Base-by-base conservation (phyloP, 331 rosid species). In the Erythrophleum ivorense region DNA sequence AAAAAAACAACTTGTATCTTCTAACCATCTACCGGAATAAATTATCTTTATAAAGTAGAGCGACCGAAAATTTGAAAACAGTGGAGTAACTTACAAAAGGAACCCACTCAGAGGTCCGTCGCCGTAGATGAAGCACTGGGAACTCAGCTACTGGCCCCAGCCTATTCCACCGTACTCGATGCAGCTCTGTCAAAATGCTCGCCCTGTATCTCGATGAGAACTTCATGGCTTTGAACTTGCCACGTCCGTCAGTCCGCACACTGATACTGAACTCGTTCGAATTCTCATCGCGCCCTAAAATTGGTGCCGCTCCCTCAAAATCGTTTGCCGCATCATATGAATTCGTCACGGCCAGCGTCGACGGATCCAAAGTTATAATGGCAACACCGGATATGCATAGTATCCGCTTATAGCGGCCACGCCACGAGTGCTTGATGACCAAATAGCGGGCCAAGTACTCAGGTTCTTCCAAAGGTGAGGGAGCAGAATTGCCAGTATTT, bases 381-480 rank as follows among this genome's bases (percentile, higher is more conserved):
- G 97, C 52, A 11, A 85, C 85, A 68, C 58, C 84, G 9, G 98
- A 96, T 6, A 96, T 80, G 80, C 99, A 96, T 8, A 96, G 86
- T 63, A 94, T 90, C 73, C 99, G 89, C 89, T 94, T 96, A 88
- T 96, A 96, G 29, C 99, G 98, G 63, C 99, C 99, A 2, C 98
- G 97, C 99, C 99, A 96, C 0, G 99, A 96, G 94, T 96, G 99
- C 82, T 96, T 96, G 53, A 94, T 75, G 29, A 92, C 97, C 75
- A 90, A 14, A 80, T 96, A 94, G 8, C 99, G 91, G 4, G 97
- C 98, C 78, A 96, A 73, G 87, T 96, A 94, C 90, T 96, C 99
- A 0, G 89, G 92, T 87, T 96, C 99, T 75, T 96, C 99, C 38
- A 81, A 68, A 9, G 91, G 88, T 9, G 87, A 81, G 11, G 92